Percentiles rank a stretch among this genome's conserved stretches.
Evolutionary conservation across 1,284 basidiomycete species (phyloP).

Genomic region (Mycosarcoma mackinlayi): DNA sequence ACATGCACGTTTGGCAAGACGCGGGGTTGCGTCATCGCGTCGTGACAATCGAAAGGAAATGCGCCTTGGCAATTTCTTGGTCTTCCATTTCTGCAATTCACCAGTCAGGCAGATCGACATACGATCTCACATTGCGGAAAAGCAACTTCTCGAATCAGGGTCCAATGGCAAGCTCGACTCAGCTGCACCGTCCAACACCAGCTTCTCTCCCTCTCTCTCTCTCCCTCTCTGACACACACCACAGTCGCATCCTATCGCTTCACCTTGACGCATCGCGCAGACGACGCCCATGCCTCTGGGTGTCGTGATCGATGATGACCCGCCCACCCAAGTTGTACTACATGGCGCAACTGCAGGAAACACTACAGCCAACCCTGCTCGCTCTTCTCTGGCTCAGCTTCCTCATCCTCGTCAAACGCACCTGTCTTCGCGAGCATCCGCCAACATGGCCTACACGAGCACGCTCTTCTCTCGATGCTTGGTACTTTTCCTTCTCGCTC

Average conservation of each 20-base stretch:
- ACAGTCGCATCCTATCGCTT: too few relatives aligned
- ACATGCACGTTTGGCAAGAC: not conserved
- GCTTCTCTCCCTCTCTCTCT: not conserved
- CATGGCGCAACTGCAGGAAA: slow-evolving; percentile 11
- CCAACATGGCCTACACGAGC: slow-evolving; percentile 10
- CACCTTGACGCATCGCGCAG: not conserved
- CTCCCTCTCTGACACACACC: too few relatives aligned
- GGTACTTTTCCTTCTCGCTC: not conserved
- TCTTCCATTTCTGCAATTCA: too few relatives aligned
- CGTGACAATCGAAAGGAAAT: too few relatives aligned
- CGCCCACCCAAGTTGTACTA: not conserved
- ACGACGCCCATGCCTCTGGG: not conserved
- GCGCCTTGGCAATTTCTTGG: too few relatives aligned
- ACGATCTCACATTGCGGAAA: not conserved
- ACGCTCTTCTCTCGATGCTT: slow-evolving; percentile 14
- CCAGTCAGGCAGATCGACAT: too few relatives aligned
- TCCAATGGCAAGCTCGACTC: not conserved
- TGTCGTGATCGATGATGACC: not conserved
- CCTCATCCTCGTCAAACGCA: slow-evolving; percentile 17
- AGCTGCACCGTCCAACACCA: not conserved
- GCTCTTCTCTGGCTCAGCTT: slow-evolving; percentile 33
- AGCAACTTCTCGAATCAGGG: not conserved
- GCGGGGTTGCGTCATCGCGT: slow-evolving; percentile 1
- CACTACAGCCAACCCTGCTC: slow-evolving; percentile 26
- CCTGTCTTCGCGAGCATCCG: not conserved